phyloP scores from a whole-genome alignment of 2,329 filamentous ascomycete species.

The Mycocentrospora acerina region DNA sequence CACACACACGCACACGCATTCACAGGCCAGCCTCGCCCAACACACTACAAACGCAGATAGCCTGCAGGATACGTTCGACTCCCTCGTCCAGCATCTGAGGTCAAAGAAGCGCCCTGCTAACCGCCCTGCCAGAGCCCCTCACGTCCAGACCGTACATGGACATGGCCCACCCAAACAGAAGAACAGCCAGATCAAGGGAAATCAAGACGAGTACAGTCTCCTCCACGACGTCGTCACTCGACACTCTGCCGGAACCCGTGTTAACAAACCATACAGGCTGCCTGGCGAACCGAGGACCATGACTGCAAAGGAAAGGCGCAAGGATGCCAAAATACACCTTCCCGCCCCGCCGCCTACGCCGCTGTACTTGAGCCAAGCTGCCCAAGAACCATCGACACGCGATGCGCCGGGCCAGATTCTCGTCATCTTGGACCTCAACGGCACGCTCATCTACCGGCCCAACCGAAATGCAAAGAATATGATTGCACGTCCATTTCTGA shows the following conservation, averaged over 20 bases:
- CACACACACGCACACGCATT: conserved; percentile 13
- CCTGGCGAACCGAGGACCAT: conserved; percentile 2
- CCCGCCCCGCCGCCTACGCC: conserved; percentile 61
- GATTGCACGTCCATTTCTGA: conserved; percentile 66
- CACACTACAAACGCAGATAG: conserved; percentile 15
- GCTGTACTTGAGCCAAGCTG: conserved; percentile 62
- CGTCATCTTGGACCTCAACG: conserved; percentile 89
- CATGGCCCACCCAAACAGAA: conserved; percentile 11
- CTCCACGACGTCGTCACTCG: conserved; percentile 8
- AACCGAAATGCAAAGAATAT: conserved; percentile 54
- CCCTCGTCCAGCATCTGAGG: conserved; percentile 12
- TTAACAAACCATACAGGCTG: conserved; percentile 26
- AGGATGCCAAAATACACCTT: conserved; percentile 34
- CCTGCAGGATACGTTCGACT: conserved; percentile 22
- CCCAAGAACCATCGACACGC: conserved; percentile 34
- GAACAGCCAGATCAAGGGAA: conserved; percentile 9
- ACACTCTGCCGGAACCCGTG: conserved; percentile 7
- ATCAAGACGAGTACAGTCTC: conserved; percentile 21
- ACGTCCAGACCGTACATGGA: conserved; percentile 1
- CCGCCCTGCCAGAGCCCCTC: conserved; percentile 14
- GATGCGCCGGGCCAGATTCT: conserved; percentile 64
- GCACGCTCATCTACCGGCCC: conserved; percentile 78
- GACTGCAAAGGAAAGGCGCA: conserved; percentile 15
- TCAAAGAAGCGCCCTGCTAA: conserved; percentile 17
- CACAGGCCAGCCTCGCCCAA: conserved; percentile 11